Base-by-base conservation (phyloP, 176 grass and related monocot species). In the Bromus sterilis region DNA sequence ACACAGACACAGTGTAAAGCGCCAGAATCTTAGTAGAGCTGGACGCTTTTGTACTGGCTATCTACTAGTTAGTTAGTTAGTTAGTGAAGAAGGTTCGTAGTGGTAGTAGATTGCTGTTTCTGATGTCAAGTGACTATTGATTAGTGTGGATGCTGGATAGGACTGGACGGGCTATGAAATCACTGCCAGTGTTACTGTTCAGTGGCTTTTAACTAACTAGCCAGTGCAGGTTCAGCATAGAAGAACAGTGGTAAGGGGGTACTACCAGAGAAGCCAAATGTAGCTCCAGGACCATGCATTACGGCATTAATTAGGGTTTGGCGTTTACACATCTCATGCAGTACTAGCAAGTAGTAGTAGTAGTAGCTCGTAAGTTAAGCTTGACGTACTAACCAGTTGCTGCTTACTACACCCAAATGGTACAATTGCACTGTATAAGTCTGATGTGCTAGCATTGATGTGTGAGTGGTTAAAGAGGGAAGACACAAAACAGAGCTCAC, bases 41-140 rank as follows among this genome's bases (percentile, higher is more conserved):
- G 79, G 74, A 82, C 66, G 49, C 40, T 67, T 67, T 13, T 31
- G 36, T 77, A 78, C 44, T 74, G 66, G 30, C 48, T 18, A 21
- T 18, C 48, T 18, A 21, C 48, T 21, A 20, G 18, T 20, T 2
- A 48, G 15, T 53, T 53, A 7, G 18, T 6, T n/a, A 88, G 16
- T 69, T 72, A 78, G 29, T 82, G 56, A 53, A 85, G 82, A 89
- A 85, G 82, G 81, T 78, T 35, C 81, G 43, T 11, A n/a, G 61
- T 9, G 12, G 31, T 7, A 9, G 56, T 43, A 70, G 13, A 64
- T 64, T 9, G 46, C 59, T 37, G 56, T 66, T 72, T 61, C 72
- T 66, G 80, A 78, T 48, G 56, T 74, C n/a, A n/a, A 74, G 56
- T 35, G 26, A 34, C 4, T 7, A 12, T 18, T 16, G 37, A 26